A percentile compares a stretch with the other conserved stretches of the same genome.
Evolutionary conservation across 192 early-diverging fungal genomes (phyloP).

Genomic region (Physocladia obscura): DNA sequence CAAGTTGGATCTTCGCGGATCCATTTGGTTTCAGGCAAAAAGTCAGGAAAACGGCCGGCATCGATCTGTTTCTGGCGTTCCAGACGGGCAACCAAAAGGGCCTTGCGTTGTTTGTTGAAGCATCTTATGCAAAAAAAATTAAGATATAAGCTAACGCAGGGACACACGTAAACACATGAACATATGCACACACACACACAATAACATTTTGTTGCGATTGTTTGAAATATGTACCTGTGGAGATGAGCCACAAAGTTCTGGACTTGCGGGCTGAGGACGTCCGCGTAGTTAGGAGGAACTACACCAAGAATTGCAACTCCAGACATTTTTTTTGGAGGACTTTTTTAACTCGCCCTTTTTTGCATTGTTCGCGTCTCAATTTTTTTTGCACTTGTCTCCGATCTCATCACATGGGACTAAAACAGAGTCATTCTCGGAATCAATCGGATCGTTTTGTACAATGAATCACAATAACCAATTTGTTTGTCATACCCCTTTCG

Average conservation of each 20-base stretch:
- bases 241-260: constrained; percentile 85
- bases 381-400: too few relatives aligned
- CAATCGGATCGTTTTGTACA: too few relatives aligned
- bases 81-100: constrained; percentile 77
- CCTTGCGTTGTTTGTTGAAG: constrained; percentile 88
- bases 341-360: too few relatives aligned
- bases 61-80: constrained; percentile 80
- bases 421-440: too few relatives aligned
- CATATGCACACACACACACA: not conserved
- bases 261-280: constrained; percentile 81
- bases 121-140: constrained; percentile 33
- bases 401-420: too few relatives aligned
- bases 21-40: constrained; percentile 86
- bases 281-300: constrained; percentile 51
- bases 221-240: constrained; percentile 58
- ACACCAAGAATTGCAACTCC: constrained; percentile 52
- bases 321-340: too few relatives aligned
- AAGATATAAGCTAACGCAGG: not conserved
- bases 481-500: too few relatives aligned
- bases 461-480: too few relatives aligned
- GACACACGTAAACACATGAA: not conserved
- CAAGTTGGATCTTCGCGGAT: constrained; percentile 89
- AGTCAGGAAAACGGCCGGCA: constrained; percentile 75
- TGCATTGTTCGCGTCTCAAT: too few relatives aligned
- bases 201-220: not conserved